A percentile compares a stretch with the other conserved stretches of the same genome.
phyloP scores from a whole-genome alignment of 2,329 filamentous ascomycete species.

The Fusarium sambucinum region DNA sequence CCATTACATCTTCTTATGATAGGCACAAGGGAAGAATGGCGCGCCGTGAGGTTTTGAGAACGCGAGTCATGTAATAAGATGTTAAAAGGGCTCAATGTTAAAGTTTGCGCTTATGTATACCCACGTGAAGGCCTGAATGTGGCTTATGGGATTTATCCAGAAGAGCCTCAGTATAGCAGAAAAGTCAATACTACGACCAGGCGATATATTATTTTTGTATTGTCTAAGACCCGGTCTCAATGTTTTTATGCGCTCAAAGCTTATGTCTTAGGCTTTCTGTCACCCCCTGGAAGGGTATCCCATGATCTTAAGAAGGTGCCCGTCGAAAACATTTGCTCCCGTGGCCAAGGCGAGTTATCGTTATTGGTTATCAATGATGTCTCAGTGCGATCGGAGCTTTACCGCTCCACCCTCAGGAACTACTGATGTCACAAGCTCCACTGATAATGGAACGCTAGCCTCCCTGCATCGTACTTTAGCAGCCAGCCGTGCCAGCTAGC shows the following conservation, averaged over 20 bases:
- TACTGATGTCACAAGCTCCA: slow-evolving; percentile 40
- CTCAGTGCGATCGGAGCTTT: slow-evolving; percentile 15
- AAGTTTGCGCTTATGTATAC: not conserved
- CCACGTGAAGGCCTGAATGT: not conserved
- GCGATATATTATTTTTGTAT: not conserved
- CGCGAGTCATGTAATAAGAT: slow-evolving; percentile 14
- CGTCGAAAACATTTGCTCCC: slow-evolving; percentile 27
- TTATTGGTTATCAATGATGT: slow-evolving; percentile 25
- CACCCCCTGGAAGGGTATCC: slow-evolving; percentile 1
- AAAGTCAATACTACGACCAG: not conserved
- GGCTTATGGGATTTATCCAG: slow-evolving; percentile 2
- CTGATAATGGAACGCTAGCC: slow-evolving; percentile 19
- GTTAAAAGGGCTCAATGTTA: not conserved
- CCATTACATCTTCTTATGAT: not conserved
- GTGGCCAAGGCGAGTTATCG: slow-evolving; percentile 23
- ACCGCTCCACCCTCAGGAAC: slow-evolving; percentile 22
- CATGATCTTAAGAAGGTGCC: slow-evolving; percentile 28
- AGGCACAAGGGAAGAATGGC: not conserved
- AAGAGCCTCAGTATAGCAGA: slow-evolving; percentile 4
- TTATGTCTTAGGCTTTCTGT: not conserved
- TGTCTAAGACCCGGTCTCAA: not conserved
- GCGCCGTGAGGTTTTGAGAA: not conserved
- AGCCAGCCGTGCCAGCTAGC: not conserved
- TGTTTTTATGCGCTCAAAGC: not conserved
- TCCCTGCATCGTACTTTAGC: slow-evolving; percentile 4